A percentile compares a stretch with the other conserved stretches of the same genome.
Evolutionary conservation across 2,329 filamentous ascomycete genomes (phyloP).

Genomic region (Cordyceps cicadae): DNA sequence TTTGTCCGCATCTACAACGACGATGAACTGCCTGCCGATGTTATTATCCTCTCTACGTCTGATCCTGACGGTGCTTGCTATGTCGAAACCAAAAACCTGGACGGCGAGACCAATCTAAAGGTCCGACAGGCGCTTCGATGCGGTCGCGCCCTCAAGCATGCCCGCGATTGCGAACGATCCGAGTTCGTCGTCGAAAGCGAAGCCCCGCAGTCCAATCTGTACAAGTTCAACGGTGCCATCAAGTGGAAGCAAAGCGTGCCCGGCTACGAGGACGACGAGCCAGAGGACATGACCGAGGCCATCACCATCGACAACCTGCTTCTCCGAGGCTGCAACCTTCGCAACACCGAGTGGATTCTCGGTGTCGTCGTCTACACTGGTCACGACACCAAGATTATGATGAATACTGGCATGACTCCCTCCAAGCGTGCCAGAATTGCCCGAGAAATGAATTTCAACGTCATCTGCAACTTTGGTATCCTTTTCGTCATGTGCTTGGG

Average conservation of each 20-base stretch:
- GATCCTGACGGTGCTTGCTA: constrained; percentile 93
- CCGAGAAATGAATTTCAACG: constrained; percentile 92
- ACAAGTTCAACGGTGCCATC: constrained; percentile 86
- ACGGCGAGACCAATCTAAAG: constrained; percentile 96
- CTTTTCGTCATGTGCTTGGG: constrained; percentile 84
- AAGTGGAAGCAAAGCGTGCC: constrained; percentile 72
- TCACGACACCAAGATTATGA: constrained; percentile 97
- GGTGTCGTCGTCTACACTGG: constrained; percentile 92
- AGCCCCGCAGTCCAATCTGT: constrained; percentile 83
- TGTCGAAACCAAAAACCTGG: constrained; percentile 95
- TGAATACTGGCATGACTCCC: constrained; percentile 92
- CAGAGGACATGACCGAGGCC: constrained; percentile 78
- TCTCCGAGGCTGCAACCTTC: constrained; percentile 82
- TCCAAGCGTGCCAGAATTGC: constrained; percentile 89
- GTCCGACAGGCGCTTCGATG: constrained; percentile 86
- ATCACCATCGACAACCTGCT: constrained; percentile 93
- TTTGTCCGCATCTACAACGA: constrained; percentile 95
- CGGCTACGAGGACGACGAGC: constrained; percentile 51
- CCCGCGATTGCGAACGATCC: constrained; percentile 82
- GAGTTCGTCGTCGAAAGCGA: constrained; percentile 89
- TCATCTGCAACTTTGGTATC: constrained; percentile 91
- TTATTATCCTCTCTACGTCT: constrained; percentile 87
- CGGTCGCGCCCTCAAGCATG: constrained; percentile 74
- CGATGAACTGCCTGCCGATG: constrained; percentile 87
- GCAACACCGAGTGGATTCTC: constrained; percentile 93